phyloP scores from a whole-genome alignment of 257 asterid genomes.

The Capsicum rhomboideum region DNA sequence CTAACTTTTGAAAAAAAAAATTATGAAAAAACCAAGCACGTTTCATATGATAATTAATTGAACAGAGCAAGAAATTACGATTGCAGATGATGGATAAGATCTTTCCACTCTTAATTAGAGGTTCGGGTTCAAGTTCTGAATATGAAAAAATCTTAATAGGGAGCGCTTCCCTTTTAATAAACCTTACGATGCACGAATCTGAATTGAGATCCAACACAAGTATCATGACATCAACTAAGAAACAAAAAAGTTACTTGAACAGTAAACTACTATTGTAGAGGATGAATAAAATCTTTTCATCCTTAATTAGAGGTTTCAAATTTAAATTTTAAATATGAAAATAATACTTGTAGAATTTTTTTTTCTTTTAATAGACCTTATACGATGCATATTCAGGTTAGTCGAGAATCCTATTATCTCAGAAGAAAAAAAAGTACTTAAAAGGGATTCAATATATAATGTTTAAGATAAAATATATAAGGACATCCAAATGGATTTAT shows the following conservation, averaged over 20 bases:
- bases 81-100: not conserved
- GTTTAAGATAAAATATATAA: no score
- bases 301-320: no score
- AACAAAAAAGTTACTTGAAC: not conserved
- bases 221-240: not conserved
- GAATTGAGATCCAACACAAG: not conserved
- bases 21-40: not conserved
- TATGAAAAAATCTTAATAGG: not conserved
- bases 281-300: not conserved
- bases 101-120: not conserved
- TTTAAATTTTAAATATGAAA: not conserved
- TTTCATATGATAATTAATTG: not conserved
- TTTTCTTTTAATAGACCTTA: not conserved
- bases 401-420: no score
- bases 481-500: no score
- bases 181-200: not conserved
- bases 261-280: not conserved
- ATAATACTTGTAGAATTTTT: not conserved
- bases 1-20: no score
- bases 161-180: not conserved
- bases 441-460: no score
- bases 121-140: not conserved
- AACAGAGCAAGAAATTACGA: not conserved
- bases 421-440: not conserved
- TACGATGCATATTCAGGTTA: not conserved